Evolutionary conservation across 768 basidiomycete species (phyloP).

Genomic region (Chlorophyllum brunneum): DNA sequence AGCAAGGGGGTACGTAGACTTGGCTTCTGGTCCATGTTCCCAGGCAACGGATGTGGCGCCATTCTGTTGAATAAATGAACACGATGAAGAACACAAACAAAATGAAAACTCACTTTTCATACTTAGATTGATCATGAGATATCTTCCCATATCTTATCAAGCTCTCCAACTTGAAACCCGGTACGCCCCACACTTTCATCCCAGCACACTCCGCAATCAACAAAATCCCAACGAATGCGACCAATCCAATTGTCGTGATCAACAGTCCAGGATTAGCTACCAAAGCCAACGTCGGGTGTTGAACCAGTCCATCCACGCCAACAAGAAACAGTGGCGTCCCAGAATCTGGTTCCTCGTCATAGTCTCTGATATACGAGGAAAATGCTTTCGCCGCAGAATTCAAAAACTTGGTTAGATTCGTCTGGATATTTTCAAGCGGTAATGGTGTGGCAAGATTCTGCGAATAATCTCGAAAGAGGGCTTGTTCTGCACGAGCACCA

Average conservation of each 20-base stretch:
- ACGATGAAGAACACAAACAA: too few species aligned
- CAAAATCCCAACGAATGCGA: too few species aligned
- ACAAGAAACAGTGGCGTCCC: not conserved
- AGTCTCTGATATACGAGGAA: not conserved
- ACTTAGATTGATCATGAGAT: too few species aligned
- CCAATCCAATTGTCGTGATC: not conserved
- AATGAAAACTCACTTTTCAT: too few species aligned
- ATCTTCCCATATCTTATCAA: not conserved
- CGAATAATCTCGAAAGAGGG: not conserved
- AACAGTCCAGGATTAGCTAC: not conserved
- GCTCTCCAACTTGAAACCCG: not conserved
- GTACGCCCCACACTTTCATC: too few species aligned
- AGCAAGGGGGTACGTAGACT: not conserved
- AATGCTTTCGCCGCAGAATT: not conserved
- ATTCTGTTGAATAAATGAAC: too few species aligned
- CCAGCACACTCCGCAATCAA: not conserved
- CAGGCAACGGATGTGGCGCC: too few species aligned
- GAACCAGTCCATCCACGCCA: too few species aligned
- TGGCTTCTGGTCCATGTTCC: too few species aligned
- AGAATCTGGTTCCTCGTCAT: not conserved
- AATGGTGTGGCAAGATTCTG: too few species aligned
- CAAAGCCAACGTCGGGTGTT: not conserved
- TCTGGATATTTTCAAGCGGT: too few species aligned
- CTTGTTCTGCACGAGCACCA: not conserved
- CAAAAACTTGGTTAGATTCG: not conserved